Percentiles rank a stretch among this genome's conserved stretches.
phyloP scores from a whole-genome alignment of 2,329 filamentous ascomycete genomes.

The Parastagonospora avenae region DNA sequence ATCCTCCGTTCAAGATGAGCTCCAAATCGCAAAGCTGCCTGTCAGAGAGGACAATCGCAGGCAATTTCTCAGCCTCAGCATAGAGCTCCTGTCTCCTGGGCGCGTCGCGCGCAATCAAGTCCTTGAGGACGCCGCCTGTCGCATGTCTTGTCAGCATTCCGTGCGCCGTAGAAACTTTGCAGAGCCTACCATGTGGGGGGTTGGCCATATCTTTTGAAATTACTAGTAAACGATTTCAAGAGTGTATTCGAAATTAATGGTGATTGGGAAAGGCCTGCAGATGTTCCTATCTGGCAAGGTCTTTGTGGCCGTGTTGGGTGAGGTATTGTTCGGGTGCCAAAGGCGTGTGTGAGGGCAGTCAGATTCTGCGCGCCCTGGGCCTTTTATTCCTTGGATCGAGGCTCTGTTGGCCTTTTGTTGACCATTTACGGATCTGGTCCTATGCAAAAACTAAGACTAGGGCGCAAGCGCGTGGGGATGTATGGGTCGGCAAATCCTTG shows the following conservation, averaged over 20 bases:
- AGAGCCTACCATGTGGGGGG: conserved; percentile 54
- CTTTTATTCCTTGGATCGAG: conserved; percentile 17
- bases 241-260: no score
- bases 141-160: conserved; percentile 20
- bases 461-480: conserved; percentile 20
- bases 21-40: conserved; percentile 98
- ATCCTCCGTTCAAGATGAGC: conserved; percentile 95
- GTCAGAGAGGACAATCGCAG: conserved; percentile 84
- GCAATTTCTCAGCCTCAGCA: conserved; percentile 83
- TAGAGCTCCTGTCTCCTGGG: conserved; percentile 79
- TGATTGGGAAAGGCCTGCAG: not conserved
- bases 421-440: conserved; percentile 9
- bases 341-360: conserved; percentile 1
- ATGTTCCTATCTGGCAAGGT: not conserved
- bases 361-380: conserved; percentile 4
- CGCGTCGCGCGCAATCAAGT: conserved; percentile 91
- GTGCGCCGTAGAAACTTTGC: not conserved
- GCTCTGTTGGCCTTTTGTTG: conserved; percentile 9
- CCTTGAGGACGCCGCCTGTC: conserved; percentile 89
- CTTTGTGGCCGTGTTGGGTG: not conserved
- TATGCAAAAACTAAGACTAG: conserved; percentile 24
- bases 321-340: not conserved
- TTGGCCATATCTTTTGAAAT: conserved; percentile 51
- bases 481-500: conserved; percentile 41
- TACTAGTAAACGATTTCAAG: no score